Base-by-base conservation (phyloP, 176 grass and related monocot genomes). In the Zea luxurians region DNA sequence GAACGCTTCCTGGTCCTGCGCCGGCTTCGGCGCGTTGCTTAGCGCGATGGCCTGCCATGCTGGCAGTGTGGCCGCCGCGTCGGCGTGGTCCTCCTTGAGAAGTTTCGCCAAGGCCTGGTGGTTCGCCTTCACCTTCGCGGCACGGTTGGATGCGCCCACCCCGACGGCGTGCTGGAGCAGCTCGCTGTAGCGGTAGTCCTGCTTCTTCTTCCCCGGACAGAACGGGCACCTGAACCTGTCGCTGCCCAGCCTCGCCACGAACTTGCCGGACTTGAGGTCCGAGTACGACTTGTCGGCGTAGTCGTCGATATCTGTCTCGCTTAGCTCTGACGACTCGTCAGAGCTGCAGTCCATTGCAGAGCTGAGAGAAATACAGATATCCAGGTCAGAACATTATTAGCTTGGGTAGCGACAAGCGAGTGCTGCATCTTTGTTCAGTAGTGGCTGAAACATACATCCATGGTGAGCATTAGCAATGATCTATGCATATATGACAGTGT, bases 131-230 rank as follows among this genome's bases (percentile, higher is more conserved):
- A 85, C 78, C 66, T 82, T 87, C 8, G 58, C 64, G n/a, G 79
- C 54, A 21, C 87, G 67, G 64, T 85, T 93, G 45, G 91, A 93
- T 48, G 82, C 70, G 4, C 87, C 84, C 7, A 87, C 64, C 6
- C 81, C 84, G 34, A 70, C 52, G 1, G 91, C 84, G 38, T 93
- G 87, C 58, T 93, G 84, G 45, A 93, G 87, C 27, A 93, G 47
- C 37, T 93, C 87, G 3, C 64, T 83, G 62, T 79, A 76, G 13
- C 15, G 64, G 78, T 93, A 93, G 64, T 90, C 84, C 38, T 85
- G 84, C 78, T 90, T 89, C 85, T 87, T 93, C 76, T 87, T 87
- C 21, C 87, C 87, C 0, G 45, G 68, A 70, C 84, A 90, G 77
- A 90, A 93, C 1, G 87, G 78, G 18, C 91, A 93, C 60, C 82